Evolutionary conservation across 1,284 basidiomycete species (phyloP), one percentile per base, ranked within the genome.

Genomic region (Rhodotorula sp.): DNA sequence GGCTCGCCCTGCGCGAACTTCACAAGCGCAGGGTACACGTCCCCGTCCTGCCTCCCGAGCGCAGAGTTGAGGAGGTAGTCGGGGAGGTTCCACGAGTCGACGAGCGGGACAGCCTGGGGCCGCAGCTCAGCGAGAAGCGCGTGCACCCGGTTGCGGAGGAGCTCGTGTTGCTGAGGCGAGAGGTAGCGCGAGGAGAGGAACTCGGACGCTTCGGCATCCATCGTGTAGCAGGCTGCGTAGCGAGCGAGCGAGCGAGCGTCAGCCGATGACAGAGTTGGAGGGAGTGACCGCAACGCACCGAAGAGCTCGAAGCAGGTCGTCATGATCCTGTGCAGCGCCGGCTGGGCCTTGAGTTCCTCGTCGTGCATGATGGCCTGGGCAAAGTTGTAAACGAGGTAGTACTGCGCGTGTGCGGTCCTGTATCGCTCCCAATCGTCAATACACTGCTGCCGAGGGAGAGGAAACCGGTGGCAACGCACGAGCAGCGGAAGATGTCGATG

Each of bases 101-200:
- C 80, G 63, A 80, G 77, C 24, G 74, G 64, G 24, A 77, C 77
- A 4, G 75, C 77, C 58, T 78, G 74, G 52, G 80, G 80, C 9
- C 80, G 70, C 31, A 81, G 63, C 58, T 76, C 74, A 24, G 77
- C 76, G 65, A 81, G 75, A 59, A 80, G 75, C 62, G 78, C 79
- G 69, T 80, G 78, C 34, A 80, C 75, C 60, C 66, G 64, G 68
- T 72, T 76, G 16, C 77, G 70, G 8, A 81, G 66, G 34, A 81
- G 71, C 59, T 78, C 76, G 74, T 77, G 78, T 72, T 81, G 80
- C 58, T 74, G 70, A 10, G 78, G 76, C 26, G 67, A 67, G 48
- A 81, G 76, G 76, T 80, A 81, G 34, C 80, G 79, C 2, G 76
- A 79, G 5, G 78, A 73, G n/a, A 81, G 72, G 76, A 81, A 81